Percentiles rank a stretch among this genome's conserved stretches.
phyloP scores from a whole-genome alignment of 2,329 filamentous ascomycete genomes.

The Alternaria brassicicola region DNA sequence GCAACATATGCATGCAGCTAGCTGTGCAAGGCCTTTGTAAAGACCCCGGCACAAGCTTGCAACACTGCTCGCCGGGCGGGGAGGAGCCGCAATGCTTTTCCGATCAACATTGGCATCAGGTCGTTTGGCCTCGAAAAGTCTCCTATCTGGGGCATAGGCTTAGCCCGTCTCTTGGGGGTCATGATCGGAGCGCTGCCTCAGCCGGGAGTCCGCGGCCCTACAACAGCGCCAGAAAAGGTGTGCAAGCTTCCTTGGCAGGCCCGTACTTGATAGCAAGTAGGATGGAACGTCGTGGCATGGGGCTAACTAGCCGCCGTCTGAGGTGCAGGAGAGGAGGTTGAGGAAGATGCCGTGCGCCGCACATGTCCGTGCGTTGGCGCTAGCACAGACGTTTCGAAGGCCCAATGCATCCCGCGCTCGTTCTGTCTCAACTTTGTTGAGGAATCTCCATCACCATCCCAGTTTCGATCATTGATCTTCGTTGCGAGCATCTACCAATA shows the following conservation, averaged over 20 bases:
- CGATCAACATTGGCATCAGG: not conserved
- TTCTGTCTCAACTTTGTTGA: conserved; percentile 9
- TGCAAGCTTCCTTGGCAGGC: conserved; percentile 15
- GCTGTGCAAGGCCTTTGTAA: conserved; percentile 1
- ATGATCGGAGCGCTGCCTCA: conserved; percentile 11
- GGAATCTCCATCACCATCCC: conserved; percentile 7
- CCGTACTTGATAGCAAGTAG: conserved; percentile 1
- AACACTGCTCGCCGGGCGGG: conserved; percentile 9
- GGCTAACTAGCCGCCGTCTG: conserved; percentile 9
- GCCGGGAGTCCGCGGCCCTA: conserved; percentile 8
- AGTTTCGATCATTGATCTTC: conserved; percentile 13
- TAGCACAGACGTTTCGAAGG: conserved; percentile 8
- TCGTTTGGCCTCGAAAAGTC: conserved; percentile 1
- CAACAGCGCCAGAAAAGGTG: conserved; percentile 8
- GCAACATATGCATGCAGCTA: not conserved
- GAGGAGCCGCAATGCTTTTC: conserved; percentile 12
- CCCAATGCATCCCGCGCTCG: conserved; percentile 3
- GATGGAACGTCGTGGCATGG: conserved; percentile 12
- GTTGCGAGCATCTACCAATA: conserved; percentile 2
- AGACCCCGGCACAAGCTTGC: conserved; percentile 1
- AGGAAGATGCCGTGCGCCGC: conserved; percentile 10
- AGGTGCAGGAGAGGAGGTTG: conserved; percentile 7
- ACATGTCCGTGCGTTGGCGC: conserved; percentile 4
- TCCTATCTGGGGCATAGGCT: conserved; percentile 9
- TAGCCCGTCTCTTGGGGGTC: conserved; percentile 11